Evolutionary conservation across 495 filamentous ascomycete genomes (phyloP).

Genomic region (Xeromyces bisporus): DNA sequence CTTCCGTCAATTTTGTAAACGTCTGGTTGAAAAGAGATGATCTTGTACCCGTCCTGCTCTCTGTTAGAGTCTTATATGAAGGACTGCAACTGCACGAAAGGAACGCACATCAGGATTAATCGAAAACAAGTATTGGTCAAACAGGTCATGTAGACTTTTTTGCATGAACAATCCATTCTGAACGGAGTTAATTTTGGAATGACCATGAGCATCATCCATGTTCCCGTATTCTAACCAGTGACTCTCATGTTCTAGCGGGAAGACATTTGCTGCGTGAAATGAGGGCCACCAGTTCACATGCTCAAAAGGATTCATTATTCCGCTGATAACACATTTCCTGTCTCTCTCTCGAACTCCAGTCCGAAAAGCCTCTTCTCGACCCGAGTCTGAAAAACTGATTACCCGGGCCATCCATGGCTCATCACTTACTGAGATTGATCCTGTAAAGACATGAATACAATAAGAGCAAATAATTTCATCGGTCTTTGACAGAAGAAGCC

Average conservation of each 20-base stretch:
- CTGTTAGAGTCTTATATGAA: slow-evolving; percentile 5
- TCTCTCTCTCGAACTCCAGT: slow-evolving; percentile 16
- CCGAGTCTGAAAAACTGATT: slow-evolving; percentile 7
- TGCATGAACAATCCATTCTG: slow-evolving; percentile 20
- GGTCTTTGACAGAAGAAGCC: too few species aligned
- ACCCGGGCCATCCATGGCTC: slow-evolving; percentile 11
- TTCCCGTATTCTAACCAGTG: slow-evolving; percentile 12
- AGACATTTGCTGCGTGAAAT: slow-evolving; percentile 21
- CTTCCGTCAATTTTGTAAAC: slow-evolving; percentile 12
- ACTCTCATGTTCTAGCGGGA: slow-evolving; percentile 17
- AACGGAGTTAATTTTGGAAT: slow-evolving; percentile 16
- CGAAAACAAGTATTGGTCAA: slow-evolving; percentile 16
- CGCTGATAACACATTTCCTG: slow-evolving; percentile 16
- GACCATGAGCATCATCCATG: slow-evolving; percentile 2
- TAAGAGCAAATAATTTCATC: too few species aligned
- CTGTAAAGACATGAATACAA: too few species aligned
- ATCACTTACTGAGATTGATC: slow-evolving; percentile 10
- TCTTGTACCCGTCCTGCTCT: slow-evolving; percentile 20
- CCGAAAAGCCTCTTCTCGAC: slow-evolving; percentile 11
- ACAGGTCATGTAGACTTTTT: slow-evolving; percentile 12
- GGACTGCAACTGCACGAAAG: slow-evolving; percentile 2
- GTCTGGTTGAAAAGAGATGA: slow-evolving; percentile 14
- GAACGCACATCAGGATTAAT: slow-evolving; percentile 19
- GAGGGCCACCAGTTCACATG: slow-evolving; percentile 5
- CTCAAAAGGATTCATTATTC: slow-evolving; percentile 5